A percentile compares a stretch with the other conserved stretches of the same genome.
phyloP scores from a whole-genome alignment of 176 grass and related monocot genomes.

The Poa pratensis region DNA sequence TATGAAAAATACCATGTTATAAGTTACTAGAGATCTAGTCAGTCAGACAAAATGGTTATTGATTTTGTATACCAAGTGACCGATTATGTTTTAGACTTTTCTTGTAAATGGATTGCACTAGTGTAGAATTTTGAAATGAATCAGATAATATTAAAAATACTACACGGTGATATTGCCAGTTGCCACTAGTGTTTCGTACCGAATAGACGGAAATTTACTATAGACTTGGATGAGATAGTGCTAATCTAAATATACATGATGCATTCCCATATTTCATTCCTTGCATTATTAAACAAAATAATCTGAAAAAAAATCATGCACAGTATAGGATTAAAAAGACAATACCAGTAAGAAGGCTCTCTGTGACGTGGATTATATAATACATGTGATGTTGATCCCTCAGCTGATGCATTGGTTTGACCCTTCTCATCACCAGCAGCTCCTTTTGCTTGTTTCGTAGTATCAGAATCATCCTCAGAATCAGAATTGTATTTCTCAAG shows the following conservation, averaged over 20 bases:
- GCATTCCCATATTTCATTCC: conserved; percentile 27
- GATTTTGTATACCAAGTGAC: neutral
- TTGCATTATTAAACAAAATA: conserved; percentile 18
- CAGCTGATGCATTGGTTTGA: conserved; percentile 48
- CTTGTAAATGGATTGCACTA: conserved; percentile 14
- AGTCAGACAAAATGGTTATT: neutral
- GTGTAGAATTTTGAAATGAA: neutral
- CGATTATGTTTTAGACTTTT: neutral
- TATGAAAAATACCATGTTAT: neutral
- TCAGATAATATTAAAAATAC: neutral
- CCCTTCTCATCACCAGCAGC: conserved; percentile 7
- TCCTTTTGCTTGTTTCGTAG: conserved; percentile 32
- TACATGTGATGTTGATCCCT: conserved; percentile 32
- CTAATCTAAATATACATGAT: conserved; percentile 2
- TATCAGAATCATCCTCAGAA: conserved; percentile 44
- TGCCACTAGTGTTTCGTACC: neutral
- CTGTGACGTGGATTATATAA: conserved; percentile 86
- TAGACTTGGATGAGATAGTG: conserved; percentile 4
- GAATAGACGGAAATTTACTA: neutral
- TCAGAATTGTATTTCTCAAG: conserved; percentile 51
- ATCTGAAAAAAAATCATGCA: conserved; percentile 34
- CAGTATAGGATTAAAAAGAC: conserved; percentile 40
- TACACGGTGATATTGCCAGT: neutral
- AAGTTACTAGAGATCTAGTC: conserved; percentile 12
- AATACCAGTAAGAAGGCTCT: conserved; percentile 96